phyloP scores from a whole-genome alignment of 768 basidiomycete species.

The Lyophyllum decastes region DNA sequence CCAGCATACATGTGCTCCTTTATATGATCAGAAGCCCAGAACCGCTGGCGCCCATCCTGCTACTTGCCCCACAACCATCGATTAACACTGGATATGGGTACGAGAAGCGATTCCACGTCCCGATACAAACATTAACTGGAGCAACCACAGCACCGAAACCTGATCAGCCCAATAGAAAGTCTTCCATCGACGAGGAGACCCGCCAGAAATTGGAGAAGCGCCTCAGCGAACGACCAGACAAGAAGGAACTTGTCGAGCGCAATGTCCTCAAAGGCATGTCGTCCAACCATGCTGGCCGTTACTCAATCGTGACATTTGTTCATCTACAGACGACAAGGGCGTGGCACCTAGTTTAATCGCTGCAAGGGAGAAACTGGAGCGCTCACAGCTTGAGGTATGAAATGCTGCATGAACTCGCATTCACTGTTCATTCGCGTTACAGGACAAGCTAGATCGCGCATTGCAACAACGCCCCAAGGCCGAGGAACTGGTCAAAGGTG shows the following conservation, averaged over 20 bases:
- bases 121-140: background rate
- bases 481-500: slow-evolving; percentile 64
- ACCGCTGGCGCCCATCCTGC: background rate
- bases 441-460: slow-evolving; percentile 67
- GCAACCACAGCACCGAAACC: background rate
- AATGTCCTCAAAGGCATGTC: slow-evolving; percentile 67
- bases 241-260: slow-evolving; percentile 61
- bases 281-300: background rate
- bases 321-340: slow-evolving; percentile 52
- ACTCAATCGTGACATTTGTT: slow-evolving; percentile 2
- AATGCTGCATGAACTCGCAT: background rate
- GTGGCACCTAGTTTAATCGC: slow-evolving; percentile 64
- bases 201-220: slow-evolving; percentile 51
- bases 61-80: background rate
- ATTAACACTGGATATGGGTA: slow-evolving; percentile 9
- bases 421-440: background rate
- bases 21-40: background rate
- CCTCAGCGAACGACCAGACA: slow-evolving; percentile 55
- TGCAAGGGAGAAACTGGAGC: slow-evolving; percentile 56
- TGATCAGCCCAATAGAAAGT: slow-evolving; percentile 6
- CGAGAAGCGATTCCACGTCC: background rate
- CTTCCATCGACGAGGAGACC: slow-evolving; percentile 26
- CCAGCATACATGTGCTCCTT: background rate
- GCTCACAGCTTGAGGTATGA: slow-evolving; percentile 64
- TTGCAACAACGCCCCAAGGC: slow-evolving; percentile 58